Base-by-base conservation (phyloP, 225 moss, liverwort and hornwort species). In the Asterella californica region DNA sequence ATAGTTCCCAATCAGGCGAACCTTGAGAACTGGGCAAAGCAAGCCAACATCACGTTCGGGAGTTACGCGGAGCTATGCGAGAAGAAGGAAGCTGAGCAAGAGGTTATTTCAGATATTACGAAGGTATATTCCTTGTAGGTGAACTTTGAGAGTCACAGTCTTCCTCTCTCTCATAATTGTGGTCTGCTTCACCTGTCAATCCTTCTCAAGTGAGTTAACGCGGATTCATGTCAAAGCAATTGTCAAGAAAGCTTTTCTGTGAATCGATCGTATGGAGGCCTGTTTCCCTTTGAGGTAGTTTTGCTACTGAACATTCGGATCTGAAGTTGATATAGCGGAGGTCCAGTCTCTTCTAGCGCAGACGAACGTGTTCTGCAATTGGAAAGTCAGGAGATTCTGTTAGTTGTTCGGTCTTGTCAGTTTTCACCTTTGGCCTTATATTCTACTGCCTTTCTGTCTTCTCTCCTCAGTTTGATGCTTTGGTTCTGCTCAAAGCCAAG, bases 21-120 rank as follows among this genome's bases (percentile, higher is more conserved):
- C 55, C 86, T 99, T 5, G 97, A 99, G 80, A 83, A 82, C 49
- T 99, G 97, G 97, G 94, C 94, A 19, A 81, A 87, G 77, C 37
- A 75, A 27, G 80, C 88, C 34, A 84, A 85, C 54, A 45, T 99
- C 62, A 64, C 81, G 15, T 91, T 87, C 75, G 86, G 85, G 25
- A 80, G 81, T 78, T 90, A 83, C 80, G 59, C 79, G 49, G 89
- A 90, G 32, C 84, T 99, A 42, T 91, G 93, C 81, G 83, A 82
- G 50, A 91, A 84, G 79, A 89, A 89, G 74, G 92, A 90, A 45
- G 88, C 93, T 33, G 72, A 82, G 32, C 85, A 87, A 77, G 97
- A 93, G 82, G 92, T 99, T 81, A 32, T 88, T 53, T 85, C 90
- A 32, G 92, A 93, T 62, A 37, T 91, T 49, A 54, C 82, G 42